Evolutionary conservation across 1,284 basidiomycete species (phyloP), one percentile per base, ranked within the genome.

Genomic region (Ceratobasidium sp.): DNA sequence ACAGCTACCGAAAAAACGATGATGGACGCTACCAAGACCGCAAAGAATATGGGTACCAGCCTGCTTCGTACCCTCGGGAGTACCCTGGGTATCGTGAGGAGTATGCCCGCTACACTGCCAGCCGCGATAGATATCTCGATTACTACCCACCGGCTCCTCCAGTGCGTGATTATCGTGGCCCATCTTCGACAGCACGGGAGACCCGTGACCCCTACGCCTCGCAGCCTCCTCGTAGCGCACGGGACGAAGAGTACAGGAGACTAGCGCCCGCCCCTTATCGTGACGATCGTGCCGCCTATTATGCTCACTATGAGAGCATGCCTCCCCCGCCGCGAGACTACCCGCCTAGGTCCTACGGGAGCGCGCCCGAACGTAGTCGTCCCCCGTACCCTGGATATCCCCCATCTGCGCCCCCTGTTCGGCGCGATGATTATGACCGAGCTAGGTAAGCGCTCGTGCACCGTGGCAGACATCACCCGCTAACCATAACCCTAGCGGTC

Each of bases 71-170:
- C 78, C 86, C 87, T 67, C 82, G 76, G n/a, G 78, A 77, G 70
- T 83, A 85, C 74, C 84, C 87, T 70, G 82, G 86, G 34, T 87
- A 87, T 79, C 85, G 89, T 74, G 88, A 90, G 77, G 89, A 92
- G 76, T 88, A 88, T 80, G 82, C 85, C 79, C 80, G 80, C 77
- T 89, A 91, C 68, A 85, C 86, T n/a, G 83, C 85, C 6, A 78
- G 81, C 77, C 75, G 77, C n/a, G 66, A 78, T 52, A 76, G 75
- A 49, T 75, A 76, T 61, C 37, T 76, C 19, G 54, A 71, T 52
- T 76, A 76, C 68, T 69, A 68, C 29, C 62, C 84, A n/a, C 44
- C 62, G 25, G 77, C 79, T 59, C 77, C 79, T 56, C 77, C 77
- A 15, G 77, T 73, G 70, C 80, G 82, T 69, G 86, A 90, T 67